phyloP scores from a whole-genome alignment of 805 yeast species.

The Candida pseudoglaebosa region DNA sequence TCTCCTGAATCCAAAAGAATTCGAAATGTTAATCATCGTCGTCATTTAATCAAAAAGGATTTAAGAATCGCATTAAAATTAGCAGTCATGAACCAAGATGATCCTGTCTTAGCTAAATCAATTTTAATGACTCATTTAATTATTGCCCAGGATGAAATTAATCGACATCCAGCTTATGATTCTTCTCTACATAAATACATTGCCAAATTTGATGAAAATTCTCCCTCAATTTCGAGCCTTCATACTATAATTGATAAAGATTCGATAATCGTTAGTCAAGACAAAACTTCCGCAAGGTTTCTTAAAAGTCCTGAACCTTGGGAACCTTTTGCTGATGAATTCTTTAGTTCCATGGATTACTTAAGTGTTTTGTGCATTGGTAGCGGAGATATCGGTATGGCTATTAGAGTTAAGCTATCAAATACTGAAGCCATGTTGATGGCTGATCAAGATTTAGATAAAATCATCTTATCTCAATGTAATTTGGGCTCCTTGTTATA shows the following conservation, averaged over 20 bases:
- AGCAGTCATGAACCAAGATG: constrained; percentile 49
- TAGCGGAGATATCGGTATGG: constrained; percentile 61
- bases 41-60: constrained; percentile 65
- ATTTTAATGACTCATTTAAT: constrained; percentile 58
- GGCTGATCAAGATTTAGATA: constrained; percentile 64
- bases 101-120: constrained; percentile 50
- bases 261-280: constrained; percentile 12
- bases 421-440: constrained; percentile 71
- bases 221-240: constrained; percentile 6
- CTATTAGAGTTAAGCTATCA: constrained; percentile 56
- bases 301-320: constrained; percentile 48
- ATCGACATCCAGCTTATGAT: constrained; percentile 2
- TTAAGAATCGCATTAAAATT: constrained; percentile 65
- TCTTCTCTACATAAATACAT: not conserved
- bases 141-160: constrained; percentile 64
- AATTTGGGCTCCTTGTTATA: constrained; percentile 68
- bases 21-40: constrained; percentile 32
- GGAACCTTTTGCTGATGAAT: constrained; percentile 74
- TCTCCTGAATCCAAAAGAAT: constrained; percentile 19
- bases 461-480: constrained; percentile 59
- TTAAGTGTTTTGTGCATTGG: constrained; percentile 68
- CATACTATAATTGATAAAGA: constrained; percentile 15
- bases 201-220: not conserved
- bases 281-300: constrained; percentile 17
- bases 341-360: constrained; percentile 72